Conservation (phyloP, 768 basidiomycete genomes). For the Amanita brunnescens region DNA sequence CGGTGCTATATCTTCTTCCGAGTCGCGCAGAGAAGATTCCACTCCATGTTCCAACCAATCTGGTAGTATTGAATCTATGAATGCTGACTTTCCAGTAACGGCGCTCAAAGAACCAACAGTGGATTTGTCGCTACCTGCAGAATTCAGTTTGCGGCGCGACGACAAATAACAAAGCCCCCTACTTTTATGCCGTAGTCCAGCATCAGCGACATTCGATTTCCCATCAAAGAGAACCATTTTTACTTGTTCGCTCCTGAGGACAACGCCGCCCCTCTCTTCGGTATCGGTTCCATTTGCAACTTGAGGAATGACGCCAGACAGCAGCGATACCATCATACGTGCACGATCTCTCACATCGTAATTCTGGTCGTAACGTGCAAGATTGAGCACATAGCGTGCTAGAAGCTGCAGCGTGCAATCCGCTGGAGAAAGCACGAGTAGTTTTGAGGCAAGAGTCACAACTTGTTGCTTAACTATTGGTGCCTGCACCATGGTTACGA, state of each 20-base stretch:
- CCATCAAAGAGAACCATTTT: slow-evolving; percentile 72
- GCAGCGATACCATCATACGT: slow-evolving; percentile 66
- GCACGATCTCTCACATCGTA: slow-evolving; percentile 91
- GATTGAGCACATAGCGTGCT: slow-evolving; percentile 63
- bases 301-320: slow-evolving; percentile 39
- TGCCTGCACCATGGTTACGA: slow-evolving; percentile 28
- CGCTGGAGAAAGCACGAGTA: slow-evolving; percentile 59
- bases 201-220: slow-evolving; percentile 42
- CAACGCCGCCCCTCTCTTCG: slow-evolving; percentile 58
- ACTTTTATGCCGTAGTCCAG: slow-evolving; percentile 28
- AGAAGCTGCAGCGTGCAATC: slow-evolving; percentile 44
- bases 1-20: slow-evolving; percentile 41
- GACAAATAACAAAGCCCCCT: slow-evolving; percentile 3
- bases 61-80: slow-evolving; percentile 47
- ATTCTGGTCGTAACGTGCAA: slow-evolving; percentile 81
- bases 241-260: slow-evolving; percentile 78
- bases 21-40: slow-evolving; percentile 66
- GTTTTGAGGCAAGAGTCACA: slow-evolving; percentile 79
- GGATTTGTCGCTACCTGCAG: slow-evolving; percentile 28
- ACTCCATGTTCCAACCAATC: slow-evolving; percentile 89
- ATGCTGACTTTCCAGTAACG: slow-evolving; percentile 47
- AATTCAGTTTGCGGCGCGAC: slow-evolving; percentile 5
- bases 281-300: slow-evolving; percentile 24
- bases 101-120: slow-evolving; percentile 61
- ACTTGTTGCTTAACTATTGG: slow-evolving; percentile 73